These are phyloP conservation scores for Barnettozyma populi DNA, from an alignment of 805 yeast genomes.

Conservation along the genomic window DNA sequence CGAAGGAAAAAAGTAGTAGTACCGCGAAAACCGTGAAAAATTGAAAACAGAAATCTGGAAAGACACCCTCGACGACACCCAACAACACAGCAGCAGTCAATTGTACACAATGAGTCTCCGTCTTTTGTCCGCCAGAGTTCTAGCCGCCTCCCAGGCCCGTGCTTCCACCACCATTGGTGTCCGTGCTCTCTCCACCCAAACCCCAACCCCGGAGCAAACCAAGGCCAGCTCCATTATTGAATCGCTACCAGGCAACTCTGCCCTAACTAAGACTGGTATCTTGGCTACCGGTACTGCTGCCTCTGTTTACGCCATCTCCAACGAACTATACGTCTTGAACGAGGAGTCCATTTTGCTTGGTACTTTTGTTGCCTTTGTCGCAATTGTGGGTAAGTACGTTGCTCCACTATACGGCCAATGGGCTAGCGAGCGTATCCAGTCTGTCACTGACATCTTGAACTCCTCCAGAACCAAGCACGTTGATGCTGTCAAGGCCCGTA, in stretches of 20 bases:
- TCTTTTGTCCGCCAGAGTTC: slow-evolving; percentile 7
- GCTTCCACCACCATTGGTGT: slow-evolving; percentile 43
- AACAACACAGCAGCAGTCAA: neutral
- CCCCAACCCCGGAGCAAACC: slow-evolving; percentile 64
- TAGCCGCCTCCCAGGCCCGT: slow-evolving; percentile 11
- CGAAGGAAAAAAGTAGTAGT: neutral
- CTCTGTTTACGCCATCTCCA: slow-evolving; percentile 87
- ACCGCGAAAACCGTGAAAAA: neutral
- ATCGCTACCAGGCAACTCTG: slow-evolving; percentile 88
- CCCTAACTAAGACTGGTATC: slow-evolving; percentile 88
- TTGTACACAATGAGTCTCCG: slow-evolving; percentile 10
- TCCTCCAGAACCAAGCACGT: slow-evolving; percentile 88
- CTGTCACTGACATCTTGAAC: slow-evolving; percentile 76
- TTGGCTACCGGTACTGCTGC: slow-evolving; percentile 95
- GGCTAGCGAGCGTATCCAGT: slow-evolving; percentile 82
- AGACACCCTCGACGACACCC: slow-evolving; percentile 2
- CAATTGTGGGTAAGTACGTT: slow-evolving; percentile 73
- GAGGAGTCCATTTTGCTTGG: slow-evolving; percentile 86
- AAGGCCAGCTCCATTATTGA: slow-evolving; percentile 87
- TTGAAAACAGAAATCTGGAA: neutral
- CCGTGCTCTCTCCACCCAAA: slow-evolving; percentile 61
- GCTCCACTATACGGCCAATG: slow-evolving; percentile 94
- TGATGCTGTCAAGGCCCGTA: slow-evolving; percentile 88
- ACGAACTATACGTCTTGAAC: slow-evolving; percentile 87
- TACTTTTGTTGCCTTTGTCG: slow-evolving; percentile 74